Conservation (phyloP, 768 basidiomycete genomes). For the Podaxis sp. region DNA sequence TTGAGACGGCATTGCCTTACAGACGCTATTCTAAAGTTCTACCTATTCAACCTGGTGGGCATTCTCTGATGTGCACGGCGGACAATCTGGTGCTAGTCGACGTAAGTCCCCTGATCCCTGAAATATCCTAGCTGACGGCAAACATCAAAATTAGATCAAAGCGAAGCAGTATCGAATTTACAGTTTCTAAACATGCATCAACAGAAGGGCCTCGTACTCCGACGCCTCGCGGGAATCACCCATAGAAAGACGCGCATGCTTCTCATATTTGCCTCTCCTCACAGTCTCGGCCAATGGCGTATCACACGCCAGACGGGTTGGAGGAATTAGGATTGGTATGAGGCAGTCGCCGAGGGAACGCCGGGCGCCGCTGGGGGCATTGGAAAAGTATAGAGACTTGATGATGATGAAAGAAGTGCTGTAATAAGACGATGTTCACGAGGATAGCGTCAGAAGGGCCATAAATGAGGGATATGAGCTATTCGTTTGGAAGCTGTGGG, state of each 20-base stretch:
- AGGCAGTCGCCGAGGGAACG: background rate
- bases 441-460: background rate
- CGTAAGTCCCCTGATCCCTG: conserved; percentile 27
- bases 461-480: conserved; percentile 19
- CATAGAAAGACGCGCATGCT: background rate
- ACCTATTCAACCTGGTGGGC: conserved; percentile 16
- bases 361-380: background rate
- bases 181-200: conserved; percentile 24
- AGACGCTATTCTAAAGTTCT: conserved; percentile 30
- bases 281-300: conserved; percentile 1
- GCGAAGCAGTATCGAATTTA: conserved; percentile 27
- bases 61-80: conserved; percentile 51
- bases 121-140: background rate
- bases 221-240: background rate
- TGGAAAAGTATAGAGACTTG: background rate
- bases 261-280: background rate
- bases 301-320: background rate
- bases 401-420: background rate
- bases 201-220: background rate
- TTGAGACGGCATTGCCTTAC: conserved; percentile 48
- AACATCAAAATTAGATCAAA: conserved; percentile 7
- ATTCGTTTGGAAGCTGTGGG: conserved; percentile 13
- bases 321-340: background rate
- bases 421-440: background rate
- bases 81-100: conserved; percentile 54